Percentiles rank a stretch among this genome's conserved stretches.
Conservation (phyloP, 306 rosid genomes). For the Prunus davidiana region DNA sequence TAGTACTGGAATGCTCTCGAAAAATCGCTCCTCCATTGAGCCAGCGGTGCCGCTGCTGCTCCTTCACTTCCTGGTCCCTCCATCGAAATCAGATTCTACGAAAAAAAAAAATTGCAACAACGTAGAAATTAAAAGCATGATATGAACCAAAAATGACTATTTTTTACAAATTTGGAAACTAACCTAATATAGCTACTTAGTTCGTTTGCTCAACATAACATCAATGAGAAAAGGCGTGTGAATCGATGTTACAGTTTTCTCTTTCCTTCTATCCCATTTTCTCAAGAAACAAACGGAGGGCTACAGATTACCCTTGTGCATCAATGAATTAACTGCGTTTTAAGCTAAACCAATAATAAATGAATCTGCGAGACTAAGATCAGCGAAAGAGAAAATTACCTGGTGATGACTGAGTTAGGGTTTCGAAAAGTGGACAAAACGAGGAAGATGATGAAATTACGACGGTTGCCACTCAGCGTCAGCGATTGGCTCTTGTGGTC, state of each 20-base stretch:
- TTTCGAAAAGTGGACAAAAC: neutral
- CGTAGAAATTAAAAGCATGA: neutral
- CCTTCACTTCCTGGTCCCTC: conserved; percentile 11
- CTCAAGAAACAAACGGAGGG: neutral
- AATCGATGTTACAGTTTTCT: neutral
- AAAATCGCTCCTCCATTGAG: conserved; percentile 14
- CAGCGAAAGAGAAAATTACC: neutral
- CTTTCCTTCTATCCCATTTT: neutral
- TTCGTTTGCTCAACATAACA: neutral
- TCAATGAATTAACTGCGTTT: neutral
- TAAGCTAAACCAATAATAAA: neutral
- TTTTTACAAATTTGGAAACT: neutral
- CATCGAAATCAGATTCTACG: neutral
- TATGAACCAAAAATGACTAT: neutral
- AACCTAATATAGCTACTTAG: neutral
- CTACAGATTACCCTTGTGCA: neutral
- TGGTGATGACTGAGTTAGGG: conserved; percentile 1
- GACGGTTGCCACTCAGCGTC: conserved; percentile 2
- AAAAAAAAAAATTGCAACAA: neutral
- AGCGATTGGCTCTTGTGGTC: neutral
- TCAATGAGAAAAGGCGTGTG: neutral
- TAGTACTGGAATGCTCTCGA: conserved; percentile 53
- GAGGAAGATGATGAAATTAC: conserved; percentile 12
- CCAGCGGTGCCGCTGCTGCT: conserved; percentile 4
- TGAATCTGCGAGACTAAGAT: no score